A percentile compares a stretch with the other conserved stretches of the same genome.
Conservation (phyloP, 441 rosid species). For the Jatropha multifida region DNA sequence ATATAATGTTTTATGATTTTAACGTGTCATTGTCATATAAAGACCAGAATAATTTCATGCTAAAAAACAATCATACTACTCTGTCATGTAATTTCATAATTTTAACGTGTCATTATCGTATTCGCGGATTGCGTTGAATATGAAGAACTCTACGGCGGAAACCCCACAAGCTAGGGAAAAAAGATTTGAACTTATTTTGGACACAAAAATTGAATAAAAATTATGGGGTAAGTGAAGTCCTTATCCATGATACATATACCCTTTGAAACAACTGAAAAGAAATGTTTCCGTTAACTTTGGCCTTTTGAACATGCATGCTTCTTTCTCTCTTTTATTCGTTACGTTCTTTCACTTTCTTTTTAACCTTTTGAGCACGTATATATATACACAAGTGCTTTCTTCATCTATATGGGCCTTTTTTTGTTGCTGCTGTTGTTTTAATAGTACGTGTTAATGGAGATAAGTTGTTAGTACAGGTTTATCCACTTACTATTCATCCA, state of each 20-base stretch:
- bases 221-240: constrained; percentile 12
- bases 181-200: not conserved
- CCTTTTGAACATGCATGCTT: constrained; percentile 32
- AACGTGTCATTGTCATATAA: no score
- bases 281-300: constrained; percentile 30
- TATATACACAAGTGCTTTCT: not conserved
- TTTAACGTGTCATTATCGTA: no score
- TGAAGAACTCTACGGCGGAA: no score
- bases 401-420: no score
- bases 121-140: no score
- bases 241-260: not conserved
- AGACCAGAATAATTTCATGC: no score
- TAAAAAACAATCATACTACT: no score
- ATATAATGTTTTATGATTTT: no score
- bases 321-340: not conserved
- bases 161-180: not conserved
- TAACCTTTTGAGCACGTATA: not conserved
- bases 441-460: not conserved
- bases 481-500: constrained; percentile 22
- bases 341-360: constrained; percentile 23
- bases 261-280: not conserved
- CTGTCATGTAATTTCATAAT: no score
- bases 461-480: constrained; percentile 9
- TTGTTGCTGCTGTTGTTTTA: not conserved
- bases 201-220: not conserved